These are phyloP conservation scores for Lepidium campestre DNA, from an alignment of 441 rosid genomes.

Conservation along the genomic window DNA sequence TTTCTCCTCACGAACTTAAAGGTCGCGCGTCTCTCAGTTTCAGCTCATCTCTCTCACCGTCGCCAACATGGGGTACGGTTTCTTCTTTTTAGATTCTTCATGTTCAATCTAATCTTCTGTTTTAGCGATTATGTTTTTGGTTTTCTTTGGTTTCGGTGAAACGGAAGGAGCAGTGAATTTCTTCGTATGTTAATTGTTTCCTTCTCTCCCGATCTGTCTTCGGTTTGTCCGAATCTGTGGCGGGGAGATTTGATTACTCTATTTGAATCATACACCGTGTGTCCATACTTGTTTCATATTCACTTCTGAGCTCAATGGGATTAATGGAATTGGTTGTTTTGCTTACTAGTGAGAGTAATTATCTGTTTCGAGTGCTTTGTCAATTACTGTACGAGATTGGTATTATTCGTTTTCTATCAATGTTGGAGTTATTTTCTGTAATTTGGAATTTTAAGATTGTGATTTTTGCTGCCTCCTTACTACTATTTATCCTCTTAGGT, in stretches of 20 bases:
- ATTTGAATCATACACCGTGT: not conserved
- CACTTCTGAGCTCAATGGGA: not conserved
- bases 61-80: constrained; percentile 29
- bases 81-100: not conserved
- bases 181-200: not conserved
- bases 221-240: not conserved
- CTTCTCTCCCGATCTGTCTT: not conserved
- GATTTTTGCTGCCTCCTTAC: not conserved
- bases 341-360: not conserved
- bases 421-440: not conserved
- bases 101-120: not conserved
- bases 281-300: not conserved
- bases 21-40: constrained; percentile 6
- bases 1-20: not conserved
- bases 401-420: not conserved
- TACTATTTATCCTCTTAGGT: not conserved
- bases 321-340: not conserved
- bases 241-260: not conserved
- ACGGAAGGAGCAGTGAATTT: not conserved
- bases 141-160: not conserved
- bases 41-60: constrained; percentile 16
- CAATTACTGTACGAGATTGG: not conserved
- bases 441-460: not conserved
- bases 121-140: not conserved
- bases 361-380: not conserved